phyloP scores from a whole-genome alignment of 371 early-diverging fungal species.

The Circinella umbellata region DNA sequence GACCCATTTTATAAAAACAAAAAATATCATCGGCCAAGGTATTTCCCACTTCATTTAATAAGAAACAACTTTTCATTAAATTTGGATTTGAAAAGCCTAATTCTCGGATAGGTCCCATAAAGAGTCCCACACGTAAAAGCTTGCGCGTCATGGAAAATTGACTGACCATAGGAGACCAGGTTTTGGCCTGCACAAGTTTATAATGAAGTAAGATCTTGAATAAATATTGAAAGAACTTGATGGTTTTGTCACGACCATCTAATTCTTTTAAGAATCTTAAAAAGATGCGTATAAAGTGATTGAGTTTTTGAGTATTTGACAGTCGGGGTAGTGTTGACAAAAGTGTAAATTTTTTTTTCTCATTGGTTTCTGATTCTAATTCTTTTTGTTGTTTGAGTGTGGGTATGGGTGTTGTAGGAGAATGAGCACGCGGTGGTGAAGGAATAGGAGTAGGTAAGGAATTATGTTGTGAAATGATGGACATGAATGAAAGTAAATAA shows the following conservation, averaged over 20 bases:
- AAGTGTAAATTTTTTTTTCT: neutral
- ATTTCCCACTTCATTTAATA: constrained; percentile 61
- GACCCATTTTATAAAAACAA: constrained; percentile 73
- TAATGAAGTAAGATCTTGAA: constrained; percentile 69
- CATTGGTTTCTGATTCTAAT: neutral
- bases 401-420: neutral
- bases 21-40: constrained; percentile 78
- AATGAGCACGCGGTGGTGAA: constrained; percentile 26
- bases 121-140: constrained; percentile 71
- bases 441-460: constrained; percentile 28
- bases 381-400: neutral
- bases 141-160: constrained; percentile 79
- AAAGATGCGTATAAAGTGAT: constrained; percentile 14
- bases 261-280: constrained; percentile 47
- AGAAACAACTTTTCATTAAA: constrained; percentile 1
- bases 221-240: constrained; percentile 80
- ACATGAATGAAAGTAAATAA: constrained; percentile 4
- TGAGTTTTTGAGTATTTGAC: neutral
- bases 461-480: constrained; percentile 1
- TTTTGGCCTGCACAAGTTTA: constrained; percentile 38
- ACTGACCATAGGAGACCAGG: constrained; percentile 60
- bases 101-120: constrained; percentile 61
- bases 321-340: neutral
- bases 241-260: constrained; percentile 89
- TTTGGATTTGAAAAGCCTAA: constrained; percentile 13